A percentile compares a stretch with the other conserved stretches of the same genome.
Conservation (phyloP, 2,329 filamentous ascomycete species). For the Stachybotrys echinatus region DNA sequence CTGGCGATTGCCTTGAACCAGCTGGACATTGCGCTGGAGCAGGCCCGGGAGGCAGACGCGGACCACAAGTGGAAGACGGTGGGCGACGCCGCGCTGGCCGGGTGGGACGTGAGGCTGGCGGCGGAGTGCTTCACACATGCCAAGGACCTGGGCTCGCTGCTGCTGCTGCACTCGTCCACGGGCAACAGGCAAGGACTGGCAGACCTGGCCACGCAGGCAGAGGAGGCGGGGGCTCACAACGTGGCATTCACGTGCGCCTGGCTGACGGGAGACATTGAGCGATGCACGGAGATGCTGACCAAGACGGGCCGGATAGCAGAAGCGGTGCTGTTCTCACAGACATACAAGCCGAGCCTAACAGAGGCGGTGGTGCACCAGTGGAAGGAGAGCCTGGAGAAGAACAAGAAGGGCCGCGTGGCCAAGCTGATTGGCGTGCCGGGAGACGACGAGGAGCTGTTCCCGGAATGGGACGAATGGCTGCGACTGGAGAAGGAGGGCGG, state of each 20-base stretch:
- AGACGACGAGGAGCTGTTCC: conserved; percentile 84
- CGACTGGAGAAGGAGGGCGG: conserved; percentile 70
- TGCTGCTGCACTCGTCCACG: conserved; percentile 84
- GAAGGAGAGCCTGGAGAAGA: conserved; percentile 80
- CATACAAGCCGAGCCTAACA: conserved; percentile 82
- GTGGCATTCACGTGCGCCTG: conserved; percentile 88
- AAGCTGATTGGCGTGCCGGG: conserved; percentile 79
- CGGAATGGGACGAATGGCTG: conserved; percentile 92
- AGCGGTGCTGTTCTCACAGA: conserved; percentile 88
- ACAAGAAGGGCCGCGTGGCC: conserved; percentile 78
- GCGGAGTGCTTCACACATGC: conserved; percentile 90
- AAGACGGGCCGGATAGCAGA: conserved; percentile 78
- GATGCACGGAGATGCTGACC: conserved; percentile 72
- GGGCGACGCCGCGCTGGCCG: conserved; percentile 80
- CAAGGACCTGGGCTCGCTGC: conserved; percentile 82
- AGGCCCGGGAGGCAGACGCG: conserved; percentile 76
- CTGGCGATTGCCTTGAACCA: conserved; percentile 78
- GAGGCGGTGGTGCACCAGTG: conserved; percentile 65
- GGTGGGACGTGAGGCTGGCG: conserved; percentile 82
- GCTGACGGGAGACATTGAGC: conserved; percentile 78
- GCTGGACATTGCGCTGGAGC: conserved; percentile 76
- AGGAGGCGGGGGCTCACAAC: conserved; percentile 77
- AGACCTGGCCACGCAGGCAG: conserved; percentile 68
- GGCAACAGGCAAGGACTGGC: conserved; percentile 70
- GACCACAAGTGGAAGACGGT: conserved; percentile 99